Conservation (phyloP, 352 stramenopile genomes). For the Phytophthora cactorum region DNA sequence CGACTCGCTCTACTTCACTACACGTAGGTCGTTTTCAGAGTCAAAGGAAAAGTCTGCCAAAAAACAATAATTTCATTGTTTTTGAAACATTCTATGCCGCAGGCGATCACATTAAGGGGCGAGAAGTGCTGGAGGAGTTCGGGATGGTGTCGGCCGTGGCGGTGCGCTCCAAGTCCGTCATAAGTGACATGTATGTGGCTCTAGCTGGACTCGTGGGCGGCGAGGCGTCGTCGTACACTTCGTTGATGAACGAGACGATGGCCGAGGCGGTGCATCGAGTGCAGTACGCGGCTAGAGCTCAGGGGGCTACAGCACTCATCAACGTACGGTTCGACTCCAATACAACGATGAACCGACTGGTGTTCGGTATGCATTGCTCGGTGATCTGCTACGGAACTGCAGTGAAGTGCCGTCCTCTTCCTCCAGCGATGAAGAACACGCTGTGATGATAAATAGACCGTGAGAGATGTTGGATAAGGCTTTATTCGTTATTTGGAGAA, state of each 20-base stretch:
- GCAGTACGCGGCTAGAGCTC: conserved; percentile 71
- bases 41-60: background rate
- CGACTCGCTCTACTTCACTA: conserved; percentile 70
- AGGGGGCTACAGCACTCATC: conserved; percentile 77
- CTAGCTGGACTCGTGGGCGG: conserved; percentile 72
- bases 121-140: conserved; percentile 77
- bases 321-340: conserved; percentile 87
- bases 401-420: conserved; percentile 58
- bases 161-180: conserved; percentile 83
- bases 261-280: conserved; percentile 80
- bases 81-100: conserved; percentile 5
- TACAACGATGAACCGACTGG: conserved; percentile 86
- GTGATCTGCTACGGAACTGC: conserved; percentile 84
- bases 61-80: background rate
- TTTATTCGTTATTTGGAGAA: background rate
- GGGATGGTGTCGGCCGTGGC: conserved; percentile 77
- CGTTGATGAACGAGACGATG: conserved; percentile 86
- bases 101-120: conserved; percentile 73
- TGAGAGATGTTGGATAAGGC: background rate
- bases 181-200: conserved; percentile 86
- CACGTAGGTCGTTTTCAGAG: conserved; percentile 39
- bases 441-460: conserved; percentile 29
- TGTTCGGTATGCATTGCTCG: conserved; percentile 85
- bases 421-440: conserved; percentile 8
- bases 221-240: conserved; percentile 79